phyloP scores from a whole-genome alignment of 495 filamentous ascomycete genomes.

The Aspergillus affinis region DNA sequence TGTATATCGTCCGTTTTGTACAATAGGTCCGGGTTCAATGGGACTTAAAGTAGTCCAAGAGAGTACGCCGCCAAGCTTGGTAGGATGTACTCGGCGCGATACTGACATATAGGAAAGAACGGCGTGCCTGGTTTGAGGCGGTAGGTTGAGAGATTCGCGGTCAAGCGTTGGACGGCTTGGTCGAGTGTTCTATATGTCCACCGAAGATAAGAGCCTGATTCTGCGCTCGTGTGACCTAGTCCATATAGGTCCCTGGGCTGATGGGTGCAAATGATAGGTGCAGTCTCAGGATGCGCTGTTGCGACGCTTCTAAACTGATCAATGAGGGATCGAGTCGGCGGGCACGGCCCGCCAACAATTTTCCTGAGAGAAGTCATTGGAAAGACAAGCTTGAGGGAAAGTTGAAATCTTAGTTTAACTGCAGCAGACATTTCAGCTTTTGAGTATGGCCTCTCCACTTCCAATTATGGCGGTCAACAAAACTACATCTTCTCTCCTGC shows the following conservation, averaged over 20 bases:
- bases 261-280: conserved; percentile 19
- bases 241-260: conserved; percentile 9
- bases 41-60: conserved; percentile 20
- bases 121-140: conserved; percentile 12
- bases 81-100: conserved; percentile 23
- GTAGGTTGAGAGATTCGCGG: conserved; percentile 5
- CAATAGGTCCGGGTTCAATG: conserved; percentile 18
- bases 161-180: conserved; percentile 11
- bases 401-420: no score
- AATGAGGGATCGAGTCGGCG: no score
- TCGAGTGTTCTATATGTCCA: conserved; percentile 20
- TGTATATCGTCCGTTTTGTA: conserved; percentile 12
- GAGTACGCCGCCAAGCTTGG: conserved; percentile 21
- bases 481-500: no score
- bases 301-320: no score
- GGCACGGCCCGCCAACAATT: no score
- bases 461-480: no score
- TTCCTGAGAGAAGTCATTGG: no score
- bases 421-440: no score
- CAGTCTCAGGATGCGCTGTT: conserved; percentile 1
- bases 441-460: no score
- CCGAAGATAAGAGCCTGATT: conserved; percentile 13
- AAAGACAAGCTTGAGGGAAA: no score
- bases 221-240: conserved; percentile 2
- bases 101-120: conserved; percentile 15